Conservation (phyloP, 331 rosid genomes). For the Pyrus hybrid region DNA sequence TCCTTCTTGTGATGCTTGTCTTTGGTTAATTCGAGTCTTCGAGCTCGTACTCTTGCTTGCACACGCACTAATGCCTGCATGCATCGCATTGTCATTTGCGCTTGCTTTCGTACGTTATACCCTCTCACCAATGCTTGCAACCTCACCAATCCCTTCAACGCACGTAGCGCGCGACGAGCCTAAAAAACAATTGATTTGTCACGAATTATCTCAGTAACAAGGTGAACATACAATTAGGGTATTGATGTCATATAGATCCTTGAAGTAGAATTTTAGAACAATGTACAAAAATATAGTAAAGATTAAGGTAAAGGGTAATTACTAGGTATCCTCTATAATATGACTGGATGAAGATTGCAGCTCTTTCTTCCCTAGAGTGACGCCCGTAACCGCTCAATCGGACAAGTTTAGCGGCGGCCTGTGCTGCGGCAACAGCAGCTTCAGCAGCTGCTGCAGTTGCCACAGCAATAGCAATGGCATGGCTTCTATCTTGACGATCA, state of each 20-base stretch:
- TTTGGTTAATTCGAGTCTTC: constrained; percentile 51
- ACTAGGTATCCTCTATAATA: constrained; percentile 89
- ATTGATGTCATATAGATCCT: too few relatives aligned
- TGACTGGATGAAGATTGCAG: constrained; percentile 84
- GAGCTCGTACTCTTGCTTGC: constrained; percentile 74
- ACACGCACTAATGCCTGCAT: constrained; percentile 94
- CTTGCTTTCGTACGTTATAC: constrained; percentile 87
- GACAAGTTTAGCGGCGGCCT: constrained; percentile 80
- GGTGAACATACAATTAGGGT: too few relatives aligned
- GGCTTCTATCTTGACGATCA: constrained; percentile 40
- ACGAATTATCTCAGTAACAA: neutral
- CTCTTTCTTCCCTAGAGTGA: constrained; percentile 58
- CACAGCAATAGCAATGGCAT: constrained; percentile 64
- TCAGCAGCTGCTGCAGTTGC: constrained; percentile 84
- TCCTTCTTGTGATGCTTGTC: constrained; percentile 35
- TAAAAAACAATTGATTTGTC: constrained; percentile 1
- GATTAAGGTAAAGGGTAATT: constrained; percentile 11
- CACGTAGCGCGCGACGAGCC: constrained; percentile 90
- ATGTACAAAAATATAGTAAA: neutral
- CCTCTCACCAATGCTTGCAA: constrained; percentile 93
- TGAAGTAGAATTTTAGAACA: neutral
- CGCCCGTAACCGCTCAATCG: constrained; percentile 68
- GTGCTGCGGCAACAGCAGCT: constrained; percentile 78
- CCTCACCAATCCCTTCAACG: constrained; percentile 84
- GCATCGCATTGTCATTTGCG: constrained; percentile 93